Evolutionary conservation across 495 filamentous ascomycete genomes (phyloP).

Genomic region (Daldinia vernicosa): DNA sequence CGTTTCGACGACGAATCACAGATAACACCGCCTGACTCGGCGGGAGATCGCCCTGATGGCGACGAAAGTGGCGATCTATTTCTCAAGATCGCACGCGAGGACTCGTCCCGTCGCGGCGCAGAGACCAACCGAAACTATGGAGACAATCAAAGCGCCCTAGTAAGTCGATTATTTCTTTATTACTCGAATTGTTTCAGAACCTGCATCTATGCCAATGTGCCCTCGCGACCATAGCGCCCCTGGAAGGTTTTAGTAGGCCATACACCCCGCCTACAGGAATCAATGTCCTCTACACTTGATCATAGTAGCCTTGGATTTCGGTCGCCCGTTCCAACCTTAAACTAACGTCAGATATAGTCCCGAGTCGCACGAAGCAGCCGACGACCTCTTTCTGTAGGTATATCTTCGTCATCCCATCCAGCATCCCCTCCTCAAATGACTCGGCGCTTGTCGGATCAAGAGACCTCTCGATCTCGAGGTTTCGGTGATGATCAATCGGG

Average conservation of each 20-base stretch:
- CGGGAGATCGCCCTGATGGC: constrained; percentile 52
- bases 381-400: constrained; percentile 56
- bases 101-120: constrained; percentile 48
- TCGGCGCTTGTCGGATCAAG: constrained; percentile 59
- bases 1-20: constrained; percentile 50
- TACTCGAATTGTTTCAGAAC: constrained; percentile 25
- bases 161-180: constrained; percentile 47
- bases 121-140: constrained; percentile 43
- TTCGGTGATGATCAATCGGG: constrained; percentile 42
- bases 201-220: background rate
- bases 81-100: constrained; percentile 62
- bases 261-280: background rate
- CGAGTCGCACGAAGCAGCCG: constrained; percentile 51
- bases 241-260: background rate
- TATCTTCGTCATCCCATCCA: constrained; percentile 49
- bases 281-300: background rate
- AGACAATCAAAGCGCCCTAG: constrained; percentile 51
- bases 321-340: background rate
- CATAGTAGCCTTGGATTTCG: background rate
- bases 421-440: constrained; percentile 50
- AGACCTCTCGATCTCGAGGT: constrained; percentile 48
- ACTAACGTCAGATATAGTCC: constrained; percentile 47
- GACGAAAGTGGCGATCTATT: constrained; percentile 64
- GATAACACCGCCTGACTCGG: constrained; percentile 53
- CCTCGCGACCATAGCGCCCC: background rate